Conservation (phyloP, 768 basidiomycete species). For the Trichaptum fuscoviolaceum region DNA sequence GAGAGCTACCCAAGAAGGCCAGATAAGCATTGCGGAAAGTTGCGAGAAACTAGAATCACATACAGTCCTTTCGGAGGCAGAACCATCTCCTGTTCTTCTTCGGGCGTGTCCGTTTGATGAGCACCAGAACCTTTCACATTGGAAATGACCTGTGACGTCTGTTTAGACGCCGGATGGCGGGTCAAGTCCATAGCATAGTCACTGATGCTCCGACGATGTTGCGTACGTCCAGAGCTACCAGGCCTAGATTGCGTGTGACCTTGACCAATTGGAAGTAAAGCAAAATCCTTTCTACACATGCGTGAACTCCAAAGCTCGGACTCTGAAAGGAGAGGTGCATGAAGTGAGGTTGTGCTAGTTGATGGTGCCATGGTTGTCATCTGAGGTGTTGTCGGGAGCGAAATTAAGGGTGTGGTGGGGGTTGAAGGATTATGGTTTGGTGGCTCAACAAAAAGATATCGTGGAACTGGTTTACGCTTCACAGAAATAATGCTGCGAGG, state of each 20-base stretch:
- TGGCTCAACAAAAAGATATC: not conserved
- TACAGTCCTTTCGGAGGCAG: slow-evolving; percentile 2
- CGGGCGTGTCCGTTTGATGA: not conserved
- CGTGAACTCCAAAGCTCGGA: slow-evolving; percentile 1
- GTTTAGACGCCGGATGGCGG: not conserved
- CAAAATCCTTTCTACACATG: not conserved
- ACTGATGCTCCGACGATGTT: not conserved
- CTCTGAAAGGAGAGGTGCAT: not conserved
- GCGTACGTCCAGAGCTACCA: not conserved
- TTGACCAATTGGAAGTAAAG: not conserved
- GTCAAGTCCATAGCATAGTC: not conserved
- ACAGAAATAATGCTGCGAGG: not conserved
- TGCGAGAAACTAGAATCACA: not conserved
- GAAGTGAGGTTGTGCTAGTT: not conserved
- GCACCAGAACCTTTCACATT: not conserved
- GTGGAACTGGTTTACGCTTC: slow-evolving; percentile 5
- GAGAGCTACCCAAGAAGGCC: not conserved
- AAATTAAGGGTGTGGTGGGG: not conserved
- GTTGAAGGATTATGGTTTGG: not conserved
- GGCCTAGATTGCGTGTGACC: not conserved
- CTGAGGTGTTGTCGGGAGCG: not conserved
- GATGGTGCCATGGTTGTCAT: no score
- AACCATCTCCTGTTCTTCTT: slow-evolving; percentile 3
- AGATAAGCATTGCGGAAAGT: not conserved
- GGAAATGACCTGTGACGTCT: not conserved